Base-by-base conservation (phyloP, 1,284 basidiomycete genomes). In the Puccinia polysora region DNA sequence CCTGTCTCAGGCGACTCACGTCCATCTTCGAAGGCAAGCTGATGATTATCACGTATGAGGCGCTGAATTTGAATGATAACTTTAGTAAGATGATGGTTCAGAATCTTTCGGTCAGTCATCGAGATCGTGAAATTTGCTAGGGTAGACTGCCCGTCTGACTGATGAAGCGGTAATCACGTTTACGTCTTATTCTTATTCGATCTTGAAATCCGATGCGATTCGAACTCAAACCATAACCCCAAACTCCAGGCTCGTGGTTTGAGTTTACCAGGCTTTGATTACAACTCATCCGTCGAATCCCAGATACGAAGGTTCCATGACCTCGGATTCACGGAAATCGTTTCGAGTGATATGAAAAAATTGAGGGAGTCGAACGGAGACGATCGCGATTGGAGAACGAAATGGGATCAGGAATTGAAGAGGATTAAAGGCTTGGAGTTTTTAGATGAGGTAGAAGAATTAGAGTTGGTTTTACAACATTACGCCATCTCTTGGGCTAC, bases 391-490 rank as follows among this genome's bases (percentile, higher is more conserved):
- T 32, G 25, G 28, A 52, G 20, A 18, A 12, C 18, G 10, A 20
- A 15, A 18, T 63, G 45, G 52, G 18, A 23, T 5, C n/a, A 3
- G 36, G 63, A 58, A 38, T 20, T 73, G 12, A 15, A 43, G 76
- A 91, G 90, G 74, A 88, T 92, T 76, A 84, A 87, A 0, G 83
- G 81, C 70, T 82, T 94, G 7, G 92, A 95, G 78, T 84, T 89
- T 79, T 83, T 96, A 6, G 93, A 97, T 77, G 93, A 96, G 80
- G 83, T 91, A 14, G 93, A 97, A 79, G 92, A 97, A 80, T 84
- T 96, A 20, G 88, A 91, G 64, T 84, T 97, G 2, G 88, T 96
- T 1, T 81, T 95, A 38, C 83, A 83, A 3, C 92, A 96, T 79
- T 96, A 96, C 80, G 89, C 88, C 15, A 85, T 96, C 60, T 88